Percentiles rank a stretch among this genome's conserved stretches.
These are phyloP conservation scores for Penicillium sp. DNA, from an alignment of 2,329 filamentous ascomycete genomes.

Conservation along the genomic window DNA sequence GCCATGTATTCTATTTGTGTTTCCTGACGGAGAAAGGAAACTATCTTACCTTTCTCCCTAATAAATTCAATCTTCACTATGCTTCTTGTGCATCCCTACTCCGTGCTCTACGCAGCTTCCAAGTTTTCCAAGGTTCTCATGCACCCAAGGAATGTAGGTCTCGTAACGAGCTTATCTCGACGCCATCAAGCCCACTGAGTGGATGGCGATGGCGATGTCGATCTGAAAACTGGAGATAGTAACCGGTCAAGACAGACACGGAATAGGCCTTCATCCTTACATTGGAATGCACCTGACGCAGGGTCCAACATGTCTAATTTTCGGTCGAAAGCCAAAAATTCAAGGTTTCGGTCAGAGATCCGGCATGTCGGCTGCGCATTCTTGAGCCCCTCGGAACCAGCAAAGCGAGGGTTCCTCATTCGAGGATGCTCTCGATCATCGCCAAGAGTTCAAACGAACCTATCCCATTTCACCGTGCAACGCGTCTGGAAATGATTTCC, in stretches of 20 bases:
- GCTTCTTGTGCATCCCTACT: neutral
- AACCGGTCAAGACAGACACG: neutral
- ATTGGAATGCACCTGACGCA: slow-evolving; percentile 3
- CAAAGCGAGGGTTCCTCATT: neutral
- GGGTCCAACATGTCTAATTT: slow-evolving; percentile 6
- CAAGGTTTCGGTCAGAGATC: slow-evolving; percentile 4
- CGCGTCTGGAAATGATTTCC: neutral
- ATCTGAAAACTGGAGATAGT: neutral
- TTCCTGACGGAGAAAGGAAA: neutral
- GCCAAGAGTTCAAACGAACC: neutral
- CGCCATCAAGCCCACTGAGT: neutral
- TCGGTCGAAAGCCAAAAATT: neutral
- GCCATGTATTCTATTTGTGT: slow-evolving; percentile 2
- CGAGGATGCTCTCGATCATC: neutral
- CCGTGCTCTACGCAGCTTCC: too few relatives aligned
- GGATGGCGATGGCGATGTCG: neutral
- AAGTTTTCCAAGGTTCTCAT: neutral
- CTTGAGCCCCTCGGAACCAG: neutral
- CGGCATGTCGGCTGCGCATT: slow-evolving; percentile 1
- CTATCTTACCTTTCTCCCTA: too few relatives aligned
- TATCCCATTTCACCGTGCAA: neutral
- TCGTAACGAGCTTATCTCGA: neutral
- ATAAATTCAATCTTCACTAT: neutral
- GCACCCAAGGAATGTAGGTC: neutral
- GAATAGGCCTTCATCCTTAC: neutral